These are phyloP conservation scores for Alternaria solani DNA, from an alignment of 2,329 filamentous ascomycete genomes.

Conservation along the genomic window DNA sequence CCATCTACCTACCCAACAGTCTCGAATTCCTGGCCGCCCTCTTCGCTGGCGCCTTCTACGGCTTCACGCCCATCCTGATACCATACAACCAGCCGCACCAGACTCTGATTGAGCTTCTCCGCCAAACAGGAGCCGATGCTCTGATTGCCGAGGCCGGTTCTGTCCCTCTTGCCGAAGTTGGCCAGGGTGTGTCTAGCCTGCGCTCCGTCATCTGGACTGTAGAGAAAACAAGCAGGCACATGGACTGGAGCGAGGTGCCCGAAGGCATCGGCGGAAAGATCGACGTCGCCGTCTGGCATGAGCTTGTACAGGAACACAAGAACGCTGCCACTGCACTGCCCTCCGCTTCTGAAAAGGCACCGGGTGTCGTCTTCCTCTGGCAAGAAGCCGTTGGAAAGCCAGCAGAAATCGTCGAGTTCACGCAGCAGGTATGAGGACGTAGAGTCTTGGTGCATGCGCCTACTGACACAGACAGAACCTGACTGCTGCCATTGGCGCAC, in stretches of 20 bases:
- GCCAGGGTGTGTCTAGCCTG: constrained; percentile 73
- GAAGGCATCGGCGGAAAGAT: constrained; percentile 76
- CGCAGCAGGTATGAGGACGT: constrained; percentile 63
- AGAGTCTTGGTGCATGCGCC: accelerated
- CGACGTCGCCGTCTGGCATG: constrained; percentile 91
- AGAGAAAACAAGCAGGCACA: constrained; percentile 86
- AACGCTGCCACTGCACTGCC: constrained; percentile 70
- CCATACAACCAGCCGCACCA: constrained; percentile 80
- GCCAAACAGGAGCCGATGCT: constrained; percentile 77
- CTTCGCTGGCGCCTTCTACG: constrained; percentile 90
- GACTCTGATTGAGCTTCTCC: constrained; percentile 74
- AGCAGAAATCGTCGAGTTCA: constrained; percentile 79
- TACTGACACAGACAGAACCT: constrained; percentile 67
- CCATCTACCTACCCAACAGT: constrained; percentile 92
- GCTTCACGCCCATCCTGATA: constrained; percentile 81
- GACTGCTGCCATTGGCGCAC: constrained; percentile 82
- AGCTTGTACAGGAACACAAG: constrained; percentile 74
- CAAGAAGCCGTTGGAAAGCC: constrained; percentile 58
- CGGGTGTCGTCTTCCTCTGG: constrained; percentile 71
- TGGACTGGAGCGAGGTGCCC: constrained; percentile 94
- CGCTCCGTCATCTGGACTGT: constrained; percentile 89
- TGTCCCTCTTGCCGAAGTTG: constrained; percentile 79
- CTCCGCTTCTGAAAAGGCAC: constrained; percentile 61
- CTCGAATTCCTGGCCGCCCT: constrained; percentile 83
- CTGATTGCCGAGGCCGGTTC: constrained; percentile 85